phyloP scores from a whole-genome alignment of 305 asterid species.

The Rubia balearica region DNA sequence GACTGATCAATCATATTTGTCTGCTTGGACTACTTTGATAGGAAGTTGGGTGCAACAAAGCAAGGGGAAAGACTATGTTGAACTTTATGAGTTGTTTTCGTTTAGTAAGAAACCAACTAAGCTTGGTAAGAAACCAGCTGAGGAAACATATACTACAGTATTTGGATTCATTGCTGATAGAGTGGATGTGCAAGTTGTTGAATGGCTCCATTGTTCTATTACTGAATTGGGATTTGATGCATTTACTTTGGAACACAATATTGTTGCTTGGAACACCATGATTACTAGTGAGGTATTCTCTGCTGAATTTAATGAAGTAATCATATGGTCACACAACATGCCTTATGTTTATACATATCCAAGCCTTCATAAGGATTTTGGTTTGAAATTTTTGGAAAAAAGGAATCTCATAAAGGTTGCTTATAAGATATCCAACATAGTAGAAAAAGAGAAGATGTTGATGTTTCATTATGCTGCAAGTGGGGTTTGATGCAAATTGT shows the following conservation, averaged over 20 bases:
- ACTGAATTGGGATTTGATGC: conserved; percentile 46
- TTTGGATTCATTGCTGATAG: conserved; percentile 60
- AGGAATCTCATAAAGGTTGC: no score
- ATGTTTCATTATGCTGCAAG: no score
- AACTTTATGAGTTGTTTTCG: conserved; percentile 37
- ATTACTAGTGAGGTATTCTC: conserved; percentile 45
- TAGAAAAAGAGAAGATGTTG: no score
- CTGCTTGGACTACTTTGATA: conserved; percentile 76
- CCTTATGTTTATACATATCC: conserved; percentile 39
- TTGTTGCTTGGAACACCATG: conserved; percentile 66
- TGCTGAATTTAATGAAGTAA: conserved; percentile 35
- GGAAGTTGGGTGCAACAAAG: conserved; percentile 61
- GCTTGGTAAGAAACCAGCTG: conserved; percentile 46
- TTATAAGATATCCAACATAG: no score
- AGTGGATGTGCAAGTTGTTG: conserved; percentile 37
- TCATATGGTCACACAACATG: conserved; percentile 35
- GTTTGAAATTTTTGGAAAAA: no score
- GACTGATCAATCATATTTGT: conserved; percentile 40
- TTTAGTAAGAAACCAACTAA: background rate
- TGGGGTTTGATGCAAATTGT: no score
- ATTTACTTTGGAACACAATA: conserved; percentile 43
- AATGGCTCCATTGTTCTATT: conserved; percentile 48
- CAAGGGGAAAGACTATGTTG: conserved; percentile 35
- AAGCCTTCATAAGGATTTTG: no score
- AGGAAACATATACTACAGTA: conserved; percentile 54